Evolutionary conservation across 768 basidiomycete genomes (phyloP), one percentile per base, ranked within the genome.

Genomic region (Suillus occidentalis): DNA sequence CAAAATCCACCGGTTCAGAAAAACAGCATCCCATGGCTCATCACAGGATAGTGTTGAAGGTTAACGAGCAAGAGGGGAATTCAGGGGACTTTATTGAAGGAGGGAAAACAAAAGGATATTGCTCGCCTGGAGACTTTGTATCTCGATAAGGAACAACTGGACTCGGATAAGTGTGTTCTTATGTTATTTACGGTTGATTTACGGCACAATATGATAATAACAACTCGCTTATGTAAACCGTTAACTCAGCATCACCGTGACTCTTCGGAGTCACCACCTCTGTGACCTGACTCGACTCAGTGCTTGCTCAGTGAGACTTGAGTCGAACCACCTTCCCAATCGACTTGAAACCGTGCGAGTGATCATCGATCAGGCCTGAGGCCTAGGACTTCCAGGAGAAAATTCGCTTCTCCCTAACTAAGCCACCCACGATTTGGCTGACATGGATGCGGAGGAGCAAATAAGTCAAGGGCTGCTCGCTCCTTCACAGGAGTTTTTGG

Each of bases 1-100:
- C 89, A 76, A 92, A 93, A 81, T 95, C 93, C 69, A 95, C 85
- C 25, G 91, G 91, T 79, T 92, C 83, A 77, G 87, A 87, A 72
- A 86, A 82, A 74, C 77, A 77, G 69, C 76, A 80, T 73, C 87
- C 87, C 87, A 88, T 88, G 62, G 77, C 76, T 82, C 80, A 80
- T 78, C 69, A 72, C 72, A 75, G 72, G 68, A 67, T 74, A 71
- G 70, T 72, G 72, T 68, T 72, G 71, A 73, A 69, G 70, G 67
- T 66, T 72, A 69, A 69, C 71, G 72, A 72, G 73, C 66, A 66
- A 60, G 69, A 64, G 68, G 66, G 43, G 40, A 13, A 50, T 65
- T 65, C 59, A 67, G 70, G 70, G 65, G 66, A 60, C 63, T 65
- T 68, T 67, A 76, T 69, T 47, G 63, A 22, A 69, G 72, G 71